Evolutionary conservation across 2,329 filamentous ascomycete genomes (phyloP), one percentile per base, ranked within the genome.

Genomic region (Tetracladium maxilliforme): DNA sequence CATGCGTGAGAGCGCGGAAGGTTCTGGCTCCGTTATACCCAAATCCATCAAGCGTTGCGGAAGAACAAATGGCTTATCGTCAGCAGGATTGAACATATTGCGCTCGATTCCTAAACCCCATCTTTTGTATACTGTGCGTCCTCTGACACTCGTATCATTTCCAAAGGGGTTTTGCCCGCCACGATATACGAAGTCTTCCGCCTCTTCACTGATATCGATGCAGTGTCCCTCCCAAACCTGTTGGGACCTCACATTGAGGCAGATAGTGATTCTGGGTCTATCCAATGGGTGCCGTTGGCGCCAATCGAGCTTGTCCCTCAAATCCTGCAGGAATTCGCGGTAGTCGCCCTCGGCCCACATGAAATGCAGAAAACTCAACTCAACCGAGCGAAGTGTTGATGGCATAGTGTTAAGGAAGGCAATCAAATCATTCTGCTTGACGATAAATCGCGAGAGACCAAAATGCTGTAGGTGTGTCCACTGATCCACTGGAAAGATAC

Each of bases 301-400:
- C 30, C 33, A 34, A 7, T 25, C 30, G 9, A 42, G 30, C 10
- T 24, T 29, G 21, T 38, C 26, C 4, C 38, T 35, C 6, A 42
- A 37, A 4, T 27, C 30, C 18, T 29, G 15, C 7, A 46, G 31
- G 5, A 46, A 23, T 7, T 31, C 23, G 19, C 32, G 11, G 20
- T 31, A 35, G 17, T 31, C 22, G 15, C 17, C 21, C 8, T 27
- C 19, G 22, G 21, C 14, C 12, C 33, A 28, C 10, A 41, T 2
- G 14, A 50, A 50, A 4, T 7, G 7, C 2, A 52, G 31, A 9
- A 42, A 44, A 22, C 45, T 51, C 6, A 55, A 32, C 15, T 54
- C 40, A 1, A 52, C 30, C 2, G 43, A 44, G 7, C 37, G 33
- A 1, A 51, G 13, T 1, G 42, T 43, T 0, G 13, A 6, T 4